phyloP scores from a whole-genome alignment of 2,329 filamentous ascomycete genomes.

The Alternaria sp. region DNA sequence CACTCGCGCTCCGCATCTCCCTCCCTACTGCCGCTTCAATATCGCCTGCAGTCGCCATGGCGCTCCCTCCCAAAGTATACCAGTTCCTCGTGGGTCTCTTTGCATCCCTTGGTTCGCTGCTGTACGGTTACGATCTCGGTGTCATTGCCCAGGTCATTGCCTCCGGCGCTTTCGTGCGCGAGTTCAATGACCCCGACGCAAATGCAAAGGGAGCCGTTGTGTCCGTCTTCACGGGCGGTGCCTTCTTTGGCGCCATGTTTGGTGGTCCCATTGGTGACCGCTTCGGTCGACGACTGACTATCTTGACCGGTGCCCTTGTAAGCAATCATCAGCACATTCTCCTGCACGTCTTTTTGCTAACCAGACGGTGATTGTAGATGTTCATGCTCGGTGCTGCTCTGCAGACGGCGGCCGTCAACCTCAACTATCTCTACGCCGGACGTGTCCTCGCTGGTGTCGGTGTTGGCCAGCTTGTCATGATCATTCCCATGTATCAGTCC shows the following conservation, averaged over 20 bases:
- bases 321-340: neutral
- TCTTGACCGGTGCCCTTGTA: constrained; percentile 73
- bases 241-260: constrained; percentile 72
- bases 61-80: constrained; percentile 65
- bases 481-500: constrained; percentile 77
- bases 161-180: constrained; percentile 53
- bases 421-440: constrained; percentile 73
- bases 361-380: constrained; percentile 3
- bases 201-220: constrained; percentile 72
- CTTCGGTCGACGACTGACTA: constrained; percentile 75
- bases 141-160: constrained; percentile 67
- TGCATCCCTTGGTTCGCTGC: constrained; percentile 65
- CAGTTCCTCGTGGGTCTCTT: constrained; percentile 68
- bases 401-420: constrained; percentile 71
- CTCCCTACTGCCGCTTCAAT: constrained; percentile 14
- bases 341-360: neutral
- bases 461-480: constrained; percentile 69
- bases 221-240: constrained; percentile 78
- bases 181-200: constrained; percentile 51
- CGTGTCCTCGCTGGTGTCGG: constrained; percentile 73
- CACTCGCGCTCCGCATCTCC: constrained; percentile 16
- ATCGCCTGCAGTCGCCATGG: constrained; percentile 54
- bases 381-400: constrained; percentile 77
- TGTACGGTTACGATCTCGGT: constrained; percentile 68
- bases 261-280: constrained; percentile 71